Evolutionary conservation across 495 filamentous ascomycete species (phyloP), one percentile per base, ranked within the genome.

Genomic region (Podospora fimiseda): DNA sequence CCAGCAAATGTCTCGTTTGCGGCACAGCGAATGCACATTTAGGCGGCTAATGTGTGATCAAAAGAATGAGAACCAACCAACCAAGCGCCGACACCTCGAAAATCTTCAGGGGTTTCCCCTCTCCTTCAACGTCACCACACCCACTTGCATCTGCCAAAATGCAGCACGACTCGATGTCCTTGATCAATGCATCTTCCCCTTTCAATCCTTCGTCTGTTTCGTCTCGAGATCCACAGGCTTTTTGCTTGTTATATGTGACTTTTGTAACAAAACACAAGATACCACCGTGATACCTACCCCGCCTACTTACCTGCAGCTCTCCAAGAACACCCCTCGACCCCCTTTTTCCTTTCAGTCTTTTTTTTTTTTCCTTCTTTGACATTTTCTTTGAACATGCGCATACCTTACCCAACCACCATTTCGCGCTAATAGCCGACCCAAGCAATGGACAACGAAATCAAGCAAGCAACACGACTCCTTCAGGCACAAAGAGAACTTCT

Each of bases 381-480:
- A 47, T 9, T 47, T 14, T 16, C 6, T 23, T 15, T 47, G 44
- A 47, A n/a, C 6, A 8, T 30, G 22, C 1, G 27, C 36, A 11
- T 20, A 47, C 19, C 43, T 33, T 30, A 21, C 9, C 15, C 23
- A 47, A 18, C 42, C 6, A 24, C 41, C 50, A 33, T 23, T 24
- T 33, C 27, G 27, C 27, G 27, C 27, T 33, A 33, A 11, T 33
- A 33, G 27, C 48, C 36, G 30, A 48, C 36, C n/a, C 49, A 50
- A 40, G 53, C 43, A 9, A 59, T 59, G 54, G 63, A 61, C 21
- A 40, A 21, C 52, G 63, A 59, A 33, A 43, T 48, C 54, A 56
- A 55, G 19, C 50, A 68, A 41, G 63, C 65, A 9, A 61, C 56
- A 19, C 51, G 55, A 8, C 60, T 68, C 1, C 57, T 68, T 45